phyloP scores from a whole-genome alignment of 2,329 filamentous ascomycete species.

The Clonostachys rosea region DNA sequence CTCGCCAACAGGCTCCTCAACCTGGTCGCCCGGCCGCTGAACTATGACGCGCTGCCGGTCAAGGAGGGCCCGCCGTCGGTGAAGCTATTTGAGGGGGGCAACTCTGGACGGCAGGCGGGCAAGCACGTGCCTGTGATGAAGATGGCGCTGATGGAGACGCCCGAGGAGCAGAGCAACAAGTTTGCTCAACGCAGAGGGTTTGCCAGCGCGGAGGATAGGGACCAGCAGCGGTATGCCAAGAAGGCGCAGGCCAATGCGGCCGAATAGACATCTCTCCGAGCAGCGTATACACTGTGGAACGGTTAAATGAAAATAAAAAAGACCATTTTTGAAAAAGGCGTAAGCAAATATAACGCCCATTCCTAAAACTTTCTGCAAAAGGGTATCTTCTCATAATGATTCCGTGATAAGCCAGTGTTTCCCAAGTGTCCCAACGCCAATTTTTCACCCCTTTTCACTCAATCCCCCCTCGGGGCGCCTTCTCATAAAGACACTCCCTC shows the following conservation, averaged over 20 bases:
- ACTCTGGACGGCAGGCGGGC: conserved; percentile 43
- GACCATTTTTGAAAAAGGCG: conserved; percentile 2
- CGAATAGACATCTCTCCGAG: too few species aligned
- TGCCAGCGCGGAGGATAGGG: conserved; percentile 43
- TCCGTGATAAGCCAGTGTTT: too few species aligned
- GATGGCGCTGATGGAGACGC: conserved; percentile 40
- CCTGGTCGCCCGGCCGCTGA: conserved; percentile 35
- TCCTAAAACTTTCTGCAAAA: background rate
- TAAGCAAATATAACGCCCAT: background rate
- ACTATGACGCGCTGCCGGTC: conserved; percentile 16
- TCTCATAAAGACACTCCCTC: conserved; percentile 72
- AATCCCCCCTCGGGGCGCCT: conserved; percentile 2
- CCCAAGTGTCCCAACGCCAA: too few species aligned
- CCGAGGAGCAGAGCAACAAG: conserved; percentile 53
- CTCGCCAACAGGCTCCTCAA: conserved; percentile 72
- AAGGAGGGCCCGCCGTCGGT: conserved; percentile 1
- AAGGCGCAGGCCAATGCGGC: conserved; percentile 12
- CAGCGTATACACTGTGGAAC: too few species aligned
- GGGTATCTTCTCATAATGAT: background rate
- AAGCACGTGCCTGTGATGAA: conserved; percentile 51
- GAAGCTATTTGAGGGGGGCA: conserved; percentile 39
- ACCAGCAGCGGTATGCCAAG: conserved; percentile 22
- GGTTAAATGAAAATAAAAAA: background rate
- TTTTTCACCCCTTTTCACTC: too few species aligned
- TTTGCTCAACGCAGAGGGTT: conserved; percentile 61